Evolutionary conservation across 2,329 filamentous ascomycete genomes (phyloP).

Genomic region (Xylaria sp.): DNA sequence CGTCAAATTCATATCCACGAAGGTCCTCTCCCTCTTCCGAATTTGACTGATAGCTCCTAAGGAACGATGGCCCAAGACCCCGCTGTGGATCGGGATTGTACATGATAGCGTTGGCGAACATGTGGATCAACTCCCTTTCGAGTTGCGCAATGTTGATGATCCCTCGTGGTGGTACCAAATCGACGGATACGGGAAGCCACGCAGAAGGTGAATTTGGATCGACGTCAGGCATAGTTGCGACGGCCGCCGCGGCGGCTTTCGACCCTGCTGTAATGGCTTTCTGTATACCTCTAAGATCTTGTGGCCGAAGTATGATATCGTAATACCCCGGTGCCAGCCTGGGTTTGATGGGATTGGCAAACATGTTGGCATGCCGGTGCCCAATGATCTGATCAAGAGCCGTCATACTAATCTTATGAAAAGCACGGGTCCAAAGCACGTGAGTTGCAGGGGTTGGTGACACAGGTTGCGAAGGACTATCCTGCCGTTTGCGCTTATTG

Average conservation of each 20-base stretch:
- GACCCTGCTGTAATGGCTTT: slow-evolving; percentile 62
- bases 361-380: slow-evolving; percentile 83
- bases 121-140: slow-evolving; percentile 92
- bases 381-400: slow-evolving; percentile 81
- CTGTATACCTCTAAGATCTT: slow-evolving; percentile 82
- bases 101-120: slow-evolving; percentile 99
- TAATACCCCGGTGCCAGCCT: slow-evolving; percentile 81
- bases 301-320: slow-evolving; percentile 77
- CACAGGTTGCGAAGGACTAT: slow-evolving; percentile 60
- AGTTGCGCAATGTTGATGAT: slow-evolving; percentile 95
- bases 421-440: slow-evolving; percentile 79
- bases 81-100: slow-evolving; percentile 88
- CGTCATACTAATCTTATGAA: slow-evolving; percentile 77
- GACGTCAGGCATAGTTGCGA: slow-evolving; percentile 69
- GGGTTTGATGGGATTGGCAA: slow-evolving; percentile 79
- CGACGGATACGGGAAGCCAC: slow-evolving; percentile 76
- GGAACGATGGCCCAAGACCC: slow-evolving; percentile 73
- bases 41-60: slow-evolving; percentile 54
- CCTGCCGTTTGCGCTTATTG: slow-evolving; percentile 69
- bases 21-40: slow-evolving; percentile 54
- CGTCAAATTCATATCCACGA: slow-evolving; percentile 75
- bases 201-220: slow-evolving; percentile 68
- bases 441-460: slow-evolving; percentile 69
- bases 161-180: slow-evolving; percentile 84
- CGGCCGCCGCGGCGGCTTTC: slow-evolving; percentile 60